Conservation (phyloP, 2,329 filamentous ascomycete species). For the Aspergillus spinulosporus region DNA sequence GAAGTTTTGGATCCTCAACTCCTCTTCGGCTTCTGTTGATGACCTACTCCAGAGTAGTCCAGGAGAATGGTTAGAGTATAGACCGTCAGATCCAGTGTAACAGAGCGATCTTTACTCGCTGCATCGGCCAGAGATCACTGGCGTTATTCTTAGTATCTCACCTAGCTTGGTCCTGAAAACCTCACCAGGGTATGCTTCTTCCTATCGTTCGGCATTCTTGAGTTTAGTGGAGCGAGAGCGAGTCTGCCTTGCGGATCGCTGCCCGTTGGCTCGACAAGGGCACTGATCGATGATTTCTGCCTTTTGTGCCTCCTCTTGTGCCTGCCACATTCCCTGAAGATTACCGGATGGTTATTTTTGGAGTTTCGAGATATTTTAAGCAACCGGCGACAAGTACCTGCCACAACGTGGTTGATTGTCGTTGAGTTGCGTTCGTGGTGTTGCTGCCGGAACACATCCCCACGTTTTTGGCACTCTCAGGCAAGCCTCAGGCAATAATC, state of each 20-base stretch:
- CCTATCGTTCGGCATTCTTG: not conserved
- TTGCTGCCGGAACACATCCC: not conserved
- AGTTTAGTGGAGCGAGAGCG: conserved; percentile 5
- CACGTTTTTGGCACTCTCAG: not conserved
- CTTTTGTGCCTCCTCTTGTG: not conserved
- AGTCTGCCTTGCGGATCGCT: conserved; percentile 11
- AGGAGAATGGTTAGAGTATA: not conserved
- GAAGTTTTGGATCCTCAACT: not conserved
- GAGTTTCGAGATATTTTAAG: conserved; percentile 14
- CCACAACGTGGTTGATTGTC: not conserved
- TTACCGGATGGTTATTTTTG: conserved; percentile 4
- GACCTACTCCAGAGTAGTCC: not conserved
- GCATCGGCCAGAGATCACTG: not conserved
- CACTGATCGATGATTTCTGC: not conserved
- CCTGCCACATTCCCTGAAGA: conserved; percentile 8
- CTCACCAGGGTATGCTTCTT: not conserved
- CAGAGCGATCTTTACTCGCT: not conserved
- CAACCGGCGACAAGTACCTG: not conserved
- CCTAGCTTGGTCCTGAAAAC: not conserved
- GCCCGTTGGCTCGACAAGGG: not conserved
- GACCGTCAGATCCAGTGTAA: not conserved
- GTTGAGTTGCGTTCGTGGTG: not conserved
- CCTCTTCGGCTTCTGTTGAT: not conserved
- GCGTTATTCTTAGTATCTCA: conserved; percentile 6
- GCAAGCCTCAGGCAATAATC: no score